Evolutionary conservation across 495 filamentous ascomycete genomes (phyloP).

Genomic region (Talaromyces trachyspermus): DNA sequence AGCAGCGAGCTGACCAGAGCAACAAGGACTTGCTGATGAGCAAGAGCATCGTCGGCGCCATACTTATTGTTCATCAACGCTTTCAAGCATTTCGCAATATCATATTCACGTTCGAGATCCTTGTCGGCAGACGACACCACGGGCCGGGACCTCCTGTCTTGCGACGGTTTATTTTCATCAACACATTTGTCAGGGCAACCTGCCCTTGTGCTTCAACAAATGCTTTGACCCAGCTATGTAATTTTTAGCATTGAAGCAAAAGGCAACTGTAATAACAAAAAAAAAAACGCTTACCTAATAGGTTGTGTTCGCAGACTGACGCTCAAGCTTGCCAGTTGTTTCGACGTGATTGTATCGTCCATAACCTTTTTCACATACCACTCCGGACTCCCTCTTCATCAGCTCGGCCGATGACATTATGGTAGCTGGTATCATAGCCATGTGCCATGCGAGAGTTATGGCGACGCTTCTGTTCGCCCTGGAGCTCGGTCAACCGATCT

Average conservation of each 20-base stretch:
- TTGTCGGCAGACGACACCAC: constrained; percentile 65
- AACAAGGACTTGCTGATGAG: constrained; percentile 81
- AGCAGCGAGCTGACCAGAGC: constrained; percentile 81
- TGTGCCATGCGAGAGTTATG: constrained; percentile 60
- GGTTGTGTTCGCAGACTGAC: constrained; percentile 94
- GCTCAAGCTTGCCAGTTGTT: constrained; percentile 83
- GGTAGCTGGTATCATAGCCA: constrained; percentile 42
- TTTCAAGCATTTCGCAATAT: constrained; percentile 96
- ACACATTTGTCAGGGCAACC: constrained; percentile 89
- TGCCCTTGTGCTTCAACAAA: constrained; percentile 98
- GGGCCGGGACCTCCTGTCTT: constrained; percentile 64
- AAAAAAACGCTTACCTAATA: constrained; percentile 51
- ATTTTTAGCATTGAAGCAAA: neutral
- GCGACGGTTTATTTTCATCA: constrained; percentile 84
- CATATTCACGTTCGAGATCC: constrained; percentile 90
- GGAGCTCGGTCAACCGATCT: constrained; percentile 85
- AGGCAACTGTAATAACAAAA: neutral
- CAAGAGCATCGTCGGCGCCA: constrained; percentile 92
- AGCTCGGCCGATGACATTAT: constrained; percentile 57
- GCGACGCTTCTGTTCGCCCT: constrained; percentile 86
- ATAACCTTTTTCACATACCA: constrained; percentile 98
- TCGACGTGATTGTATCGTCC: constrained; percentile 87
- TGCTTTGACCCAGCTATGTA: constrained; percentile 75
- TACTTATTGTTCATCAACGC: constrained; percentile 98
- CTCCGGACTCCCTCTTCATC: constrained; percentile 96